Conservation (phyloP, 1,284 basidiomycete species). For the Ganoderma meredithae region DNA sequence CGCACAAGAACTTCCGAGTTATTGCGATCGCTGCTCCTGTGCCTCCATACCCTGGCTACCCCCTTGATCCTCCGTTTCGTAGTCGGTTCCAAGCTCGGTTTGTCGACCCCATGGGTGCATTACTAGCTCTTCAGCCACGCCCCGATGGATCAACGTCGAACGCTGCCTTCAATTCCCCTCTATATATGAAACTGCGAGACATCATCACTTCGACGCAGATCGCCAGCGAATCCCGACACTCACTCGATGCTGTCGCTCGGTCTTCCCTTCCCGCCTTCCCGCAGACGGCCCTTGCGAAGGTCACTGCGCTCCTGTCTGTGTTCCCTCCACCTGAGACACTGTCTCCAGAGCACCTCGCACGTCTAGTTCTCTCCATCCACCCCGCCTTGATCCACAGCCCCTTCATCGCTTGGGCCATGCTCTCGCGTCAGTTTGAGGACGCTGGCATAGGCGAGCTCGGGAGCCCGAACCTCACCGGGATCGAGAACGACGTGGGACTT, state of each 20-base stretch:
- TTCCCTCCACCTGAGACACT: conserved; percentile 55
- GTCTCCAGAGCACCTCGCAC: conserved; percentile 55
- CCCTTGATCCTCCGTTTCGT: conserved; percentile 72
- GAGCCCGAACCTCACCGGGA: conserved; percentile 50
- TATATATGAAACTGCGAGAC: conserved; percentile 55
- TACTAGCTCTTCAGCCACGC: conserved; percentile 51
- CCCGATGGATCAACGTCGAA: not conserved
- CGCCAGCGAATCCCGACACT: conserved; percentile 61
- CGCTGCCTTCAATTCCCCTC: conserved; percentile 26
- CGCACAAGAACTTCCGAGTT: conserved; percentile 68
- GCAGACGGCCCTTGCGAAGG: conserved; percentile 64
- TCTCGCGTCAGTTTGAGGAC: conserved; percentile 61
- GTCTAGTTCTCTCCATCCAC: conserved; percentile 61
- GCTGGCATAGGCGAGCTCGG: conserved; percentile 60
- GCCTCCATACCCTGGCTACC: conserved; percentile 70
- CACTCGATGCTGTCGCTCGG: conserved; percentile 58
- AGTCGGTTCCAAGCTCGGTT: conserved; percentile 75
- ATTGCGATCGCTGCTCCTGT: conserved; percentile 72
- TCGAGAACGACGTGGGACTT: conserved; percentile 53
- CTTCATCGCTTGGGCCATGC: conserved; percentile 66
- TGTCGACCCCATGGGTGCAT: conserved; percentile 63
- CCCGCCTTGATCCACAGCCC: conserved; percentile 60
- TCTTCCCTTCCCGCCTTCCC: conserved; percentile 66
- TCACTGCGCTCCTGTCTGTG: conserved; percentile 49
- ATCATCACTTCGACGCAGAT: conserved; percentile 68